Conservation (phyloP, 2,329 filamentous ascomycete genomes). For the Diplodia corticola region DNA sequence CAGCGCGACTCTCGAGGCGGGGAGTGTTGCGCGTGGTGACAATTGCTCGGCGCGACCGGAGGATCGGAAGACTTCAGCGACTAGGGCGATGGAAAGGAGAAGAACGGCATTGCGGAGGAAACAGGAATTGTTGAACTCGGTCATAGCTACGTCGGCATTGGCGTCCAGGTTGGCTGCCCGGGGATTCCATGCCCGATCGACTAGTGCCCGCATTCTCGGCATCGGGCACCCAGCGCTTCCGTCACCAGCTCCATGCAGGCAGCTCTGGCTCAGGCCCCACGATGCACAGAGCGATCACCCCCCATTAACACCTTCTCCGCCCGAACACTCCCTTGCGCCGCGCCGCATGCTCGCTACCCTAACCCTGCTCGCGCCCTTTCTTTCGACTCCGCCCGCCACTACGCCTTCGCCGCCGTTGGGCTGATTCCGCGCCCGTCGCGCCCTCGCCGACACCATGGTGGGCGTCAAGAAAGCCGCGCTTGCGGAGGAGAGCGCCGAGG, state of each 20-base stretch:
- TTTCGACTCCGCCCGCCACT: background rate
- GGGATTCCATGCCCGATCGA: constrained; percentile 19
- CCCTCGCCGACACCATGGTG: constrained; percentile 48
- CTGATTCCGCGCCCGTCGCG: constrained; percentile 10
- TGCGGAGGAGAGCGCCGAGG: constrained; percentile 67
- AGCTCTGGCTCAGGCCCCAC: constrained; percentile 15
- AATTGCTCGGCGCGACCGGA: background rate
- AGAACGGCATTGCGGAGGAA: background rate
- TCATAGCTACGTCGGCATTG: constrained; percentile 13
- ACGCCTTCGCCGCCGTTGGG: constrained; percentile 25
- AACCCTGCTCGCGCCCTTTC: background rate
- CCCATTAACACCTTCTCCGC: constrained; percentile 17
- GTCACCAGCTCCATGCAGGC: constrained; percentile 17
- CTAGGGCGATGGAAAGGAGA: background rate
- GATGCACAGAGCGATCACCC: constrained; percentile 23
- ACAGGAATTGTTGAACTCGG: constrained; percentile 19
- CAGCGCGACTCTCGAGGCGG: background rate
- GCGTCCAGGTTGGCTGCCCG: constrained; percentile 4
- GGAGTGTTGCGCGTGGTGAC: background rate
- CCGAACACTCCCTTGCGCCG: constrained; percentile 3
- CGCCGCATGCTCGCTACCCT: background rate
- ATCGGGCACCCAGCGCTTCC: constrained; percentile 17
- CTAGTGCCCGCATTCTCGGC: constrained; percentile 14
- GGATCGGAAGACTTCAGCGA: background rate
- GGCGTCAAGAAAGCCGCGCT: constrained; percentile 58